phyloP scores from a whole-genome alignment of 108 stramenopile genomes.

The Skeletonema menzelii region DNA sequence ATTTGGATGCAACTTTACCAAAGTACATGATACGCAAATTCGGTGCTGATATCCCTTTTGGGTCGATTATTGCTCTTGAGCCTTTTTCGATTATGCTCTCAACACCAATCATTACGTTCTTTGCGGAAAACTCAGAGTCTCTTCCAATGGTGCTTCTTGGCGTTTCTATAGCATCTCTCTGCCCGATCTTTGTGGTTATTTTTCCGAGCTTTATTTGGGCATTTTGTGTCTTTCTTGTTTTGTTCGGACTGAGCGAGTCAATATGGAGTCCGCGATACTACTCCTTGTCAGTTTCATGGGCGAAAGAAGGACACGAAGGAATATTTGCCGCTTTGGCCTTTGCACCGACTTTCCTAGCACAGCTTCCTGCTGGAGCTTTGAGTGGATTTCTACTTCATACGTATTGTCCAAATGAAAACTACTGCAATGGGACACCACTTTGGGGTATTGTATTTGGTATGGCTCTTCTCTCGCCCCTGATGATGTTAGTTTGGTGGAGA shows the following conservation, averaged over 20 bases:
- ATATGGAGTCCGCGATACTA: not conserved
- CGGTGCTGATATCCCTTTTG: slow-evolving; percentile 3
- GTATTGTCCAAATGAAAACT: not conserved
- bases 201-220: not conserved
- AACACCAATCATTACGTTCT: not conserved
- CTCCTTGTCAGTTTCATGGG: not conserved
- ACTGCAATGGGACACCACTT: not conserved
- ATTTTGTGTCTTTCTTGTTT: not conserved
- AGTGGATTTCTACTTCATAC: not conserved
- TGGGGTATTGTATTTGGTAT: not conserved
- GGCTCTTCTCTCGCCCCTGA: not conserved
- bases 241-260: not conserved
- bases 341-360: not conserved
- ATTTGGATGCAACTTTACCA: slow-evolving; percentile 2
- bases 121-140: not conserved
- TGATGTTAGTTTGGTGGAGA: not conserved
- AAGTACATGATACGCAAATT: slow-evolving; percentile 1
- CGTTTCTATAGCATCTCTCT: not conserved
- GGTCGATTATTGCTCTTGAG: not conserved
- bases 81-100: not conserved
- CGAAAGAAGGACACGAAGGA: slow-evolving; percentile 1
- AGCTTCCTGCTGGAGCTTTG: not conserved
- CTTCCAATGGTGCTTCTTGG: not conserved
- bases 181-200: not conserved
- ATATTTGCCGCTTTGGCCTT: slow-evolving; percentile 7